Conservation (phyloP, 2,329 filamentous ascomycete genomes). For the Fusarium ambrosium region DNA sequence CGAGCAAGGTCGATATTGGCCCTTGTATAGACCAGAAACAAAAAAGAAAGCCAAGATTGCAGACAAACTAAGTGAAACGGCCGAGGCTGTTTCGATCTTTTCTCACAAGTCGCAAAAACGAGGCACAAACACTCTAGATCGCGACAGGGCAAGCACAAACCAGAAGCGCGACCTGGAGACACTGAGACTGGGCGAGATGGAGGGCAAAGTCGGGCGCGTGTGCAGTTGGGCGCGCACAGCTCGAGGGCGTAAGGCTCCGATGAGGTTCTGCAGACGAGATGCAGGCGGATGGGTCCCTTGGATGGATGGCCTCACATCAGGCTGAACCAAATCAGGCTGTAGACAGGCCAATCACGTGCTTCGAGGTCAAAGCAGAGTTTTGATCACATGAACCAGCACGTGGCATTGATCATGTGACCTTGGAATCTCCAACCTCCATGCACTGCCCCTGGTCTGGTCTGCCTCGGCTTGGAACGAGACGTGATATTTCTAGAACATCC, state of each 20-base stretch:
- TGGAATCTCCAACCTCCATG: neutral
- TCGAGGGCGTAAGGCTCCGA: conserved; percentile 45
- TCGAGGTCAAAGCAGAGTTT: fast-evolving
- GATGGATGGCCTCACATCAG: conserved; percentile 42
- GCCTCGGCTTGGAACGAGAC: neutral
- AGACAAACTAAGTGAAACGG: conserved; percentile 37
- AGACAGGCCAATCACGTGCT: conserved; percentile 36
- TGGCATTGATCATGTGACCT: conserved; percentile 3
- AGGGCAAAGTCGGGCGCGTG: conserved; percentile 40
- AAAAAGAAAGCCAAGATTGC: conserved; percentile 27
- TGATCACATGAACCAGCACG: neutral
- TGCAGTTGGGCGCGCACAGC: conserved; percentile 47
- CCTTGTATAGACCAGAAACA: conserved; percentile 9
- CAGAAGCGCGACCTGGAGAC: conserved; percentile 36
- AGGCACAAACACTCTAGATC: conserved; percentile 40
- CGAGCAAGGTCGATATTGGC: conserved; percentile 16
- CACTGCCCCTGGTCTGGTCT: conserved; percentile 12
- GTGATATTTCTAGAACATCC: conserved; percentile 24
- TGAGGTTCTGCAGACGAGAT: conserved; percentile 40
- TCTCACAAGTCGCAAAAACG: conserved; percentile 39
- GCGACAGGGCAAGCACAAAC: conserved; percentile 36
- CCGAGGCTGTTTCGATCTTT: conserved; percentile 33
- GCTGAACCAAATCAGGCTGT: conserved; percentile 41
- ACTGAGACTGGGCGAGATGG: conserved; percentile 35
- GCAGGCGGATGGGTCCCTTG: conserved; percentile 41